Evolutionary conservation across 2,329 filamentous ascomycete genomes (phyloP).

Genomic region (Fusarium sublunatum): DNA sequence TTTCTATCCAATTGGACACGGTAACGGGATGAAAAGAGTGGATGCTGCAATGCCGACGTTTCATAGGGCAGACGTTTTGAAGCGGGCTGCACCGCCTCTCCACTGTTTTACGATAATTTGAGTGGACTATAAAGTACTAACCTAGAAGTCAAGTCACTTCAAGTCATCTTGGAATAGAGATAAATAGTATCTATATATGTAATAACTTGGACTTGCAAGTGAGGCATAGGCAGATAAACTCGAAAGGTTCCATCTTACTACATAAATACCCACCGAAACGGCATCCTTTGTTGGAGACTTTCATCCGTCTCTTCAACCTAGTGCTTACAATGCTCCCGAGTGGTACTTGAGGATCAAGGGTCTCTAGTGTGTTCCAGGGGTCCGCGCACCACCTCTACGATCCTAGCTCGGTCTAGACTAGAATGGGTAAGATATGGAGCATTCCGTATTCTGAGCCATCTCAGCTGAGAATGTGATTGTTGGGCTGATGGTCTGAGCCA

Average conservation of each 20-base stretch:
- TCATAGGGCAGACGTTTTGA: conserved; percentile 37
- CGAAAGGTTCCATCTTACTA: too few relatives aligned
- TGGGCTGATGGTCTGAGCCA: conserved; percentile 13
- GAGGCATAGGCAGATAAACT: too few relatives aligned
- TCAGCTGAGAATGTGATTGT: conserved; percentile 25
- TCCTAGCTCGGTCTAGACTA: conserved; percentile 18
- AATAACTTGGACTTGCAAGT: too few relatives aligned
- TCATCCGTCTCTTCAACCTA: background rate
- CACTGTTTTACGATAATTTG: conserved; percentile 14
- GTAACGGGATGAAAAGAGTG: background rate
- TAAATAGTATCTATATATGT: too few relatives aligned
- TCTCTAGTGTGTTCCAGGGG: conserved; percentile 21
- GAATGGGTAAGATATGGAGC: conserved; percentile 8
- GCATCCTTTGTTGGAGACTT: background rate
- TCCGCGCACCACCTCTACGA: conserved; percentile 4
- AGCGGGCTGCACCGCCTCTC: conserved; percentile 30
- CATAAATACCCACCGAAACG: background rate
- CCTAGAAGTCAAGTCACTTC: background rate
- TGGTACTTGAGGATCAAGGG: conserved; percentile 21
- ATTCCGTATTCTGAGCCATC: conserved; percentile 12
- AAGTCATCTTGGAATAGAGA: background rate
- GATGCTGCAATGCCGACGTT: conserved; percentile 23
- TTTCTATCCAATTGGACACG: conserved; percentile 19
- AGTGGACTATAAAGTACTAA: conserved; percentile 1
- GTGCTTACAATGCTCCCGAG: conserved; percentile 15